Conservation (phyloP, 2,329 filamentous ascomycete genomes). For the Microcyclospora pomicola region DNA sequence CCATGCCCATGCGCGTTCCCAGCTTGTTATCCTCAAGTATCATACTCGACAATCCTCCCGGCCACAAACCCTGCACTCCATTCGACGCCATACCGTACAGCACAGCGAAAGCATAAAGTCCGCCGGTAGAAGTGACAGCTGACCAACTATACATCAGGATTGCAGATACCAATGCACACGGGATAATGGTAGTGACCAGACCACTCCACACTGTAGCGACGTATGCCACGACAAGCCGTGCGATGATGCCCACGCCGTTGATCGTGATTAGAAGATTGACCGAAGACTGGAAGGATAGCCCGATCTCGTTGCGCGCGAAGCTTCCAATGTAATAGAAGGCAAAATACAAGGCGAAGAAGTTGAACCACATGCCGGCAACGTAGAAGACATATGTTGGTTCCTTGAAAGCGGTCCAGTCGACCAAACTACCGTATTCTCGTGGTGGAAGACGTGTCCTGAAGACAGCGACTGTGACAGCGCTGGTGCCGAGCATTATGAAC, state of each 20-base stretch:
- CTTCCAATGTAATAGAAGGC: constrained; percentile 3
- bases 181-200: constrained; percentile 3
- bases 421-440: constrained; percentile 26
- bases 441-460: constrained; percentile 28
- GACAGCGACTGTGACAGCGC: constrained; percentile 8
- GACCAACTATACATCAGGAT: constrained; percentile 1
- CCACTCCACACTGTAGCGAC: constrained; percentile 1
- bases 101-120: constrained; percentile 15
- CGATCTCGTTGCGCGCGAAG: not conserved
- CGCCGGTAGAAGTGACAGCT: not conserved
- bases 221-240: constrained; percentile 1
- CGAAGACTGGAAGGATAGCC: not conserved
- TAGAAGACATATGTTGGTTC: constrained; percentile 33
- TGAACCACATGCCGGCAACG: constrained; percentile 2
- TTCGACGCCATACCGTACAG: constrained; percentile 20
- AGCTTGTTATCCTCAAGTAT: constrained; percentile 31
- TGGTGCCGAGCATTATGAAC: constrained; percentile 27
- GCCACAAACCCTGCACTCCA: constrained; percentile 32
- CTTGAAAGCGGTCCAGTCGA: constrained; percentile 30
- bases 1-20: constrained; percentile 32
- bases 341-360: constrained; percentile 7
- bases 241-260: constrained; percentile 1
- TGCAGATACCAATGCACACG: constrained; percentile 1
- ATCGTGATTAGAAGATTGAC: constrained; percentile 1
- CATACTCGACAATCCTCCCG: constrained; percentile 25